Evolutionary conservation across 202 grass and related monocot genomes (phyloP).

Genomic region (Schoenoplectus tabernaemontani): DNA sequence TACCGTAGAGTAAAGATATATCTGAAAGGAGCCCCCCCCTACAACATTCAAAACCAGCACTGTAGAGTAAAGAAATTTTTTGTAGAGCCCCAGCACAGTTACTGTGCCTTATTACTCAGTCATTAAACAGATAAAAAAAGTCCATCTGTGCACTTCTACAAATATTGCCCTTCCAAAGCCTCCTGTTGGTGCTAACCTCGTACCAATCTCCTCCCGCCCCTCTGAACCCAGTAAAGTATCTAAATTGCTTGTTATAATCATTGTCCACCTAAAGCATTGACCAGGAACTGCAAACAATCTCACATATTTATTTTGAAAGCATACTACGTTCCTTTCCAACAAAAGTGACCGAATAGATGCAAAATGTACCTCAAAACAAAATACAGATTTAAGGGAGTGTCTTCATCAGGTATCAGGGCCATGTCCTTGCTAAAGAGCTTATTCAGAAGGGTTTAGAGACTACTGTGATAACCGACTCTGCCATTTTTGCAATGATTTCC

Average conservation of each 20-base stretch:
- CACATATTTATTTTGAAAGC: neutral
- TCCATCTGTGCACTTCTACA: neutral
- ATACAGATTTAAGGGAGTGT: neutral
- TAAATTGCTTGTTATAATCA: neutral
- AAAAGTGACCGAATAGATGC: neutral
- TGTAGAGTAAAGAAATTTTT: neutral
- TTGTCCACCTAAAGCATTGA: neutral
- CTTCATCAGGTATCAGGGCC: constrained; percentile 70
- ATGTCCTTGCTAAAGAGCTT: constrained; percentile 92
- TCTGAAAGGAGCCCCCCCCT: neutral
- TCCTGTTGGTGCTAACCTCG: neutral
- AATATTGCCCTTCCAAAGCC: neutral
- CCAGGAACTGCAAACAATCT: neutral
- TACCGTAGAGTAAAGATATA: neutral
- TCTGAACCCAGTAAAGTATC: neutral
- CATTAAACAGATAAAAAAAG: neutral
- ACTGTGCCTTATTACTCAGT: neutral
- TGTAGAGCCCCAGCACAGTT: neutral
- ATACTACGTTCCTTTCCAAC: neutral
- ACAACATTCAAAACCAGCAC: neutral
- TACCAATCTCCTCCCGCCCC: neutral
- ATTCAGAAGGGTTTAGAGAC: constrained; percentile 79
- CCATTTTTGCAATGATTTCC: constrained; percentile 97
- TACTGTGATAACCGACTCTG: constrained; percentile 89
- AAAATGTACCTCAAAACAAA: neutral